phyloP scores from a whole-genome alignment of 73 alveolate genomes.

The Blepharisma japonicum region DNA sequence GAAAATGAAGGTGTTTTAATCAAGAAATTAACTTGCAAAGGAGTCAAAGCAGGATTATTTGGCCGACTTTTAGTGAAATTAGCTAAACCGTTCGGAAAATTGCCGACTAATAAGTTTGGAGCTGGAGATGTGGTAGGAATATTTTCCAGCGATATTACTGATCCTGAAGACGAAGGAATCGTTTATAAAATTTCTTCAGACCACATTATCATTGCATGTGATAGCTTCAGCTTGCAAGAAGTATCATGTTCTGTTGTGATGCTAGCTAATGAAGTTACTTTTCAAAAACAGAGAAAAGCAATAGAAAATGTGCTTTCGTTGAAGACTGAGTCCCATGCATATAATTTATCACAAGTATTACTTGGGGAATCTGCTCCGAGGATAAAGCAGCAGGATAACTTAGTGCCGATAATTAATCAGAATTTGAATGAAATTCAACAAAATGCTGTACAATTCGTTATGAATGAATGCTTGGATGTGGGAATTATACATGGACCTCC shows the following conservation, averaged over 20 bases:
- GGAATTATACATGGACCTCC: conserved; percentile 98
- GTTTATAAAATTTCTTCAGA: conserved; percentile 68
- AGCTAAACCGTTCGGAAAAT: conserved; percentile 54
- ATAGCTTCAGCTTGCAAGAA: conserved; percentile 60
- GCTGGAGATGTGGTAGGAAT: conserved; percentile 89
- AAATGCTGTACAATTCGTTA: conserved; percentile 71
- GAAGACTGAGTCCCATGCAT: conserved; percentile 3
- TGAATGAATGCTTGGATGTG: conserved; percentile 60
- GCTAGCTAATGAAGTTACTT: conserved; percentile 81
- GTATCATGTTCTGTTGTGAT: conserved; percentile 53
- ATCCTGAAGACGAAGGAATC: conserved; percentile 71
- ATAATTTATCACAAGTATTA: not conserved
- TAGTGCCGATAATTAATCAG: conserved; percentile 47
- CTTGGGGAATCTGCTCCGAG: conserved; percentile 1
- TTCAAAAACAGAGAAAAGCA: conserved; percentile 76
- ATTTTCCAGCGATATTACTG: conserved; percentile 51
- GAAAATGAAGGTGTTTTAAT: conserved; percentile 76
- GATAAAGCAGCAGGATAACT: conserved; percentile 40
- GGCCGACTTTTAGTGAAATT: conserved; percentile 72
- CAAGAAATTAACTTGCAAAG: conserved; percentile 62
- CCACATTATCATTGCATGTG: conserved; percentile 70
- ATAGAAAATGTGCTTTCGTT: conserved; percentile 38
- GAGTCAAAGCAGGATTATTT: conserved; percentile 63
- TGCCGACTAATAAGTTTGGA: conserved; percentile 65
- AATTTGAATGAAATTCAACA: conserved; percentile 68